Evolutionary conservation across 2,329 filamentous ascomycete species (phyloP).

Genomic region (Trichoderma sp.): DNA sequence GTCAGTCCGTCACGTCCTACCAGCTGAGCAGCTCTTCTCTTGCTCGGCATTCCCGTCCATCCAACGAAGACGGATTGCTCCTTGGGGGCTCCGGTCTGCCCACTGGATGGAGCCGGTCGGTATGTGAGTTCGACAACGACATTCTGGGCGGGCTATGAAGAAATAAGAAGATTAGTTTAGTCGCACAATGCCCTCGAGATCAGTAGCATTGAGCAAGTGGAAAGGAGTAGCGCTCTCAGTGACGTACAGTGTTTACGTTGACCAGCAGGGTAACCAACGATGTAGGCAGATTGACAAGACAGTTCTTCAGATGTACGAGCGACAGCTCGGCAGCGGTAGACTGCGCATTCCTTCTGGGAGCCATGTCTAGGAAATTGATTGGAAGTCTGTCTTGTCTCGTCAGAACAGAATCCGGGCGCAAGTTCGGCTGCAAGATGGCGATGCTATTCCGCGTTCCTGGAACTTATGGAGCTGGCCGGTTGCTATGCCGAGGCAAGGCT

Average conservation of each 20-base stretch:
- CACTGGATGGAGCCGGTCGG: conserved; percentile 50
- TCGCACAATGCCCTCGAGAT: neutral
- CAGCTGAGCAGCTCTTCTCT: conserved; percentile 72
- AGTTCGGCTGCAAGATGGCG: conserved; percentile 6
- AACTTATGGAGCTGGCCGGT: conserved; percentile 19
- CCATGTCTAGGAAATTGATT: conserved; percentile 39
- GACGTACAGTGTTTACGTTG: conserved; percentile 82
- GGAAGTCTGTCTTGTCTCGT: neutral
- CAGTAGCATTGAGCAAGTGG: neutral
- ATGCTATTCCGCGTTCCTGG: conserved; percentile 20
- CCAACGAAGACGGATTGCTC: conserved; percentile 81
- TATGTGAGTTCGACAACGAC: conserved; percentile 90
- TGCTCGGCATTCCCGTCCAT: conserved; percentile 98
- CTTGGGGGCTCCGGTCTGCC: conserved; percentile 47
- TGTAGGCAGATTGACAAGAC: conserved; percentile 87
- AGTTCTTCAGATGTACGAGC: conserved; percentile 87
- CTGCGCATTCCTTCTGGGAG: conserved; percentile 55
- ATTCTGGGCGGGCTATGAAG: conserved; percentile 82
- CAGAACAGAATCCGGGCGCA: neutral
- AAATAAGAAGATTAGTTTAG: neutral
- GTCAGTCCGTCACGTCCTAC: conserved; percentile 73
- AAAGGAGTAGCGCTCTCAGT: neutral
- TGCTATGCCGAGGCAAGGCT: conserved; percentile 38
- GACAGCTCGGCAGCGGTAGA: conserved; percentile 79
- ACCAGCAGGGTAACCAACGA: conserved; percentile 82